These are phyloP conservation scores for Globisporangium heterothallicum DNA, from an alignment of 352 stramenopile genomes.

Conservation along the genomic window DNA sequence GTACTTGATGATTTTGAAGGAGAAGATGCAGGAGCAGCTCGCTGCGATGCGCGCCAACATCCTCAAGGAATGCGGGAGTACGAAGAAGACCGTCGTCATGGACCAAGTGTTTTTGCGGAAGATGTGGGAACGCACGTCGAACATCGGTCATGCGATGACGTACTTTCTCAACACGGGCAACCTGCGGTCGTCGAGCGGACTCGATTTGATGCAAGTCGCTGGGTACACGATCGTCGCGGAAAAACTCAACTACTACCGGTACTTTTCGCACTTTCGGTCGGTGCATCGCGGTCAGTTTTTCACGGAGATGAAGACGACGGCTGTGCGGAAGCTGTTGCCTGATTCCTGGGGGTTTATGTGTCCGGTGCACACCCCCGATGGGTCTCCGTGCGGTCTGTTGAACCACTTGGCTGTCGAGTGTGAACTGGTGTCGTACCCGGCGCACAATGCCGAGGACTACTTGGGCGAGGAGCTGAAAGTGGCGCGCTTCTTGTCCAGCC, in stretches of 20 bases:
- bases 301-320: conserved; percentile 99
- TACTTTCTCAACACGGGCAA: conserved; percentile 99
- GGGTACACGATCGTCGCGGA: conserved; percentile 99
- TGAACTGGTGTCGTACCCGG: conserved; percentile 75
- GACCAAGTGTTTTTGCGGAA: conserved; percentile 92
- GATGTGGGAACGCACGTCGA: conserved; percentile 85
- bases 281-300: conserved; percentile 99
- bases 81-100: conserved; percentile 59
- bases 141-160: conserved; percentile 93
- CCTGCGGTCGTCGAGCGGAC: conserved; percentile 93
- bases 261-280: conserved; percentile 98
- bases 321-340: conserved; percentile 96
- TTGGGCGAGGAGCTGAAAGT: conserved; percentile 72
- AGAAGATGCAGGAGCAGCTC: conserved; percentile 97
- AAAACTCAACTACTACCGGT: conserved; percentile 98
- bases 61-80: conserved; percentile 56
- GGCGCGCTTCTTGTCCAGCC: conserved; percentile 60
- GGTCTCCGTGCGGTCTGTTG: conserved; percentile 96
- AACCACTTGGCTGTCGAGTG: conserved; percentile 97
- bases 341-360: conserved; percentile 99
- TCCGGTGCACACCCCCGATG: conserved; percentile 99
- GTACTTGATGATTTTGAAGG: conserved; percentile 96
- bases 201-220: conserved; percentile 97
- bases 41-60: conserved; percentile 66
- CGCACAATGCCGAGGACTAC: conserved; percentile 68